phyloP scores from a whole-genome alignment of 345 rosid species.

The Luvunga scandens region DNA sequence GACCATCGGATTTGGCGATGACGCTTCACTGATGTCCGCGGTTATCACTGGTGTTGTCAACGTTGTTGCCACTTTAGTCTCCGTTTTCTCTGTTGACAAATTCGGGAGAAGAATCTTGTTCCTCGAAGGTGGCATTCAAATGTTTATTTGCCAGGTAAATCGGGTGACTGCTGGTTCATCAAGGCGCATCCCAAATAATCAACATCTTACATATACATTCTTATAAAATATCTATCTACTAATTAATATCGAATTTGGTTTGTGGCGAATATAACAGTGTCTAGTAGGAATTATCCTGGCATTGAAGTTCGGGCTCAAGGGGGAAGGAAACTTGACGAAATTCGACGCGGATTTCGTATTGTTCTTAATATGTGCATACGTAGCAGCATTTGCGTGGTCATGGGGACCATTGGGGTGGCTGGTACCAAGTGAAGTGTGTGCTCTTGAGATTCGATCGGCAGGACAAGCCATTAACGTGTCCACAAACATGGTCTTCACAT shows the following conservation, averaged over 20 bases:
- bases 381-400: slow-evolving; percentile 61
- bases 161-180: too few relatives aligned
- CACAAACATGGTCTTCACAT: slow-evolving; percentile 58
- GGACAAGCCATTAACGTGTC: slow-evolving; percentile 51
- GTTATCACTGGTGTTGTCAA: slow-evolving; percentile 68
- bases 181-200: too few relatives aligned
- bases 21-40: slow-evolving; percentile 68
- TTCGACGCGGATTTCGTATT: slow-evolving; percentile 24
- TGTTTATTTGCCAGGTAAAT: slow-evolving; percentile 67
- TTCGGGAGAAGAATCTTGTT: slow-evolving; percentile 65
- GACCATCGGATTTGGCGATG: slow-evolving; percentile 63
- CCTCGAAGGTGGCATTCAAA: slow-evolving; percentile 70
- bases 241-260: not conserved
- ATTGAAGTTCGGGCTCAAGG: slow-evolving; percentile 26
- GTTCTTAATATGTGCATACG: slow-evolving; percentile 34
- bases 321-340: slow-evolving; percentile 26
- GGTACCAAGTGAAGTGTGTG: slow-evolving; percentile 52
- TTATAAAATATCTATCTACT: too few relatives aligned
- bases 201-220: too few relatives aligned
- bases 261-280: slow-evolving; percentile 3
- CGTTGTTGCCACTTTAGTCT: slow-evolving; percentile 55
- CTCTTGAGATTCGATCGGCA: slow-evolving; percentile 46
- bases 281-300: slow-evolving; percentile 29
- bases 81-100: slow-evolving; percentile 54
- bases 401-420: slow-evolving; percentile 68